Base-by-base conservation (phyloP, 192 early-diverging fungal species). In the Gigaspora rosea region DNA sequence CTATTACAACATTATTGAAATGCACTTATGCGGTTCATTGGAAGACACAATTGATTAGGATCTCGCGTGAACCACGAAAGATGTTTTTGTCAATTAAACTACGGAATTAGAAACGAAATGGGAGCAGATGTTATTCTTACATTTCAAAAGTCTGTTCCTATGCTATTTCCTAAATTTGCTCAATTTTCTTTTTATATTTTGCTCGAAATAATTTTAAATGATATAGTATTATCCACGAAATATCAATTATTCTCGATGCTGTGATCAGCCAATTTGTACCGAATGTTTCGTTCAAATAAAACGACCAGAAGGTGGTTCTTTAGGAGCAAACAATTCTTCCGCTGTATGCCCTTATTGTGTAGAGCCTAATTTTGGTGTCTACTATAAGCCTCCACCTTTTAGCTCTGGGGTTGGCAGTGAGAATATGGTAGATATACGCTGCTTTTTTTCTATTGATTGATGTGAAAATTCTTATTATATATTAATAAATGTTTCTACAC, bases 251-350 rank as follows among this genome's bases (percentile, higher is more conserved):
- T 93, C 95, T 18, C 84, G 93, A 41, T 98, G 96, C 84, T 98
- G 96, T 85, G 93, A 94, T 80, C 92, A 97, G 78, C 95, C 96
- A 9, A 94, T 98, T 72, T 98, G 96, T 85, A 96, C 95, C 12
- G 96, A 98, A 77, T 98, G 96, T 80, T 98, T 98, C 88, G 92
- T 97, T 57, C 95, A 98, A 87, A 94, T 98, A 69, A 93, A 95
- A 79, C 91, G 96, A 46, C 90, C 93, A 58, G 88, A 88, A 57
- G 79, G 65, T 78, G 63, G 80, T 46, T 90, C 74, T 11, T 76
- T 89, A 57, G 94, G 94, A 69, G 86, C 86, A 18, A 85, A 81
- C 32, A 82, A 87, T 66, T 84, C 85, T 47, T 87, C 93, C 0
- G 91, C 94, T 12, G 80, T 84, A 47, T 97, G 96, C 75, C 96